phyloP scores from a whole-genome alignment of 2,329 filamentous ascomycete species.

The Byssothecium circinans region DNA sequence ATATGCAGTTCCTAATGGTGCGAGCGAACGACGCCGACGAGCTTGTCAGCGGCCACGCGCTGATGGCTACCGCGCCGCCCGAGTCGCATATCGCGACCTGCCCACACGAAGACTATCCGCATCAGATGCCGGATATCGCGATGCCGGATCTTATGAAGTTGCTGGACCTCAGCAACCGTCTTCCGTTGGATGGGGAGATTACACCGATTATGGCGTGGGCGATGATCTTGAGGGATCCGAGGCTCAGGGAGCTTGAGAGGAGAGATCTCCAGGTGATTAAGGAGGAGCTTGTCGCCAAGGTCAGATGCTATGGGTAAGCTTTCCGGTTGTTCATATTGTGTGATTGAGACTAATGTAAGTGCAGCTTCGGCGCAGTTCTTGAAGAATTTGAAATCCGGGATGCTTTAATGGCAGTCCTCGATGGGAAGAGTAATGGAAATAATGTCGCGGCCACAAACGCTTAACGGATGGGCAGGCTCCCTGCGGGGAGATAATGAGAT shows the following conservation, averaged over 20 bases:
- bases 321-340: not conserved
- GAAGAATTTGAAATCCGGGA: slow-evolving; percentile 77
- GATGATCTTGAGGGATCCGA: slow-evolving; percentile 64
- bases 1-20: slow-evolving; percentile 77
- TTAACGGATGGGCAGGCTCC: not conserved
- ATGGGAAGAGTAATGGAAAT: slow-evolving; percentile 51
- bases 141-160: slow-evolving; percentile 78
- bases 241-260: slow-evolving; percentile 65
- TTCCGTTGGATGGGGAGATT: slow-evolving; percentile 86
- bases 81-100: slow-evolving; percentile 61
- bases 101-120: slow-evolving; percentile 60
- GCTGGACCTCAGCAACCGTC: slow-evolving; percentile 77
- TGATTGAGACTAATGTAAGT: not conserved
- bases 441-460: slow-evolving; percentile 1
- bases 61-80: slow-evolving; percentile 91
- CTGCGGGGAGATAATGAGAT: not conserved
- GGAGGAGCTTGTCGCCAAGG: slow-evolving; percentile 74
- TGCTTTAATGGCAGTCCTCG: slow-evolving; percentile 72
- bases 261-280: slow-evolving; percentile 73
- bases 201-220: slow-evolving; percentile 96
- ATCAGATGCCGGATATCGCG: slow-evolving; percentile 74
- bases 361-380: slow-evolving; percentile 67
- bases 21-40: slow-evolving; percentile 57
- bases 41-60: slow-evolving; percentile 75
- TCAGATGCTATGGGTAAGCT: slow-evolving; percentile 87